Conservation (phyloP, 352 stramenopile species). For the Phytopythium kandeliae region DNA sequence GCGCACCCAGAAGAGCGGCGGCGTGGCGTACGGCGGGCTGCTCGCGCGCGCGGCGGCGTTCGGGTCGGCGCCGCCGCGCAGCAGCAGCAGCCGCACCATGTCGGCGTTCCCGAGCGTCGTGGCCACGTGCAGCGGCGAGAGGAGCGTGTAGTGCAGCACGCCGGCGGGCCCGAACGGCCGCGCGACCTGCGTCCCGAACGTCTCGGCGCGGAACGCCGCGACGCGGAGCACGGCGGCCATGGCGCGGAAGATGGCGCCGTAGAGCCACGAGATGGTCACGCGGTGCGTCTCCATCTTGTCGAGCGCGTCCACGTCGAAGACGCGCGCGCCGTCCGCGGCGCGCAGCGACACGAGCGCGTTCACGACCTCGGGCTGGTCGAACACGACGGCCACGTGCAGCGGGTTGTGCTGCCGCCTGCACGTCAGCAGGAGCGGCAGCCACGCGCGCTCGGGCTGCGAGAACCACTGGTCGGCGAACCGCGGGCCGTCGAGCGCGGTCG, state of each 20-base stretch:
- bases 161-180: constrained; percentile 60
- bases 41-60: constrained; percentile 45
- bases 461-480: constrained; percentile 73
- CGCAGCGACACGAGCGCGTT: constrained; percentile 48
- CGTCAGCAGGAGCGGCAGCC: constrained; percentile 19
- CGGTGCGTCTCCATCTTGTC: constrained; percentile 76
- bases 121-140: constrained; percentile 70
- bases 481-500: constrained; percentile 43
- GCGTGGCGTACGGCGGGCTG: constrained; percentile 50
- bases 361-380: constrained; percentile 61
- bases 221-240: constrained; percentile 38
- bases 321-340: constrained; percentile 3
- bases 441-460: constrained; percentile 13
- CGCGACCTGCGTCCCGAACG: constrained; percentile 12
- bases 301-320: constrained; percentile 64
- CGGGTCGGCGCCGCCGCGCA: constrained; percentile 54
- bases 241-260: constrained; percentile 53
- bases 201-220: background rate
- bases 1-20: constrained; percentile 64
- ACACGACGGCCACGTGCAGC: constrained; percentile 68
- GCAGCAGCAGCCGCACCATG: constrained; percentile 58
- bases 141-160: constrained; percentile 48
- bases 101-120: constrained; percentile 64
- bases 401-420: constrained; percentile 50
- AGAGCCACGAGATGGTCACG: constrained; percentile 64